Conservation (phyloP, 345 rosid genomes). For the Bretschneidera sinensis region DNA sequence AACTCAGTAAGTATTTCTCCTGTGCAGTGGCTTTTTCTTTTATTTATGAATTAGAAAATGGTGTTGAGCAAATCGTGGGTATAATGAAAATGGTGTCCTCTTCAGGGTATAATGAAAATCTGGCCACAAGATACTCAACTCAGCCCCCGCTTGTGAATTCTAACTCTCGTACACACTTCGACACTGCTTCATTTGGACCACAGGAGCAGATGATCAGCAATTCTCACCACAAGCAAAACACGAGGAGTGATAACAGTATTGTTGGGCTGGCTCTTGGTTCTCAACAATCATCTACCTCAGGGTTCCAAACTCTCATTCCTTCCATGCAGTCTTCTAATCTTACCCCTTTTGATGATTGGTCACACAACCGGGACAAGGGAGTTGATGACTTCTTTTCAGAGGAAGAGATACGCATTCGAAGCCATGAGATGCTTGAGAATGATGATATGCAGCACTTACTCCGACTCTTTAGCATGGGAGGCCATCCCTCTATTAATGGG, state of each 20-base stretch:
- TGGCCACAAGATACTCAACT: constrained; percentile 40
- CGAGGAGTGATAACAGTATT: constrained; percentile 33
- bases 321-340: constrained; percentile 39
- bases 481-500: constrained; percentile 40
- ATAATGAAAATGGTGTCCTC: constrained; percentile 38
- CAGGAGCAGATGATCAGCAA: constrained; percentile 42
- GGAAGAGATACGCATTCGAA: constrained; percentile 84
- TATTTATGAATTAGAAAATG: too few relatives aligned
- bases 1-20: too few relatives aligned
- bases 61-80: constrained; percentile 24
- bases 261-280: constrained; percentile 76
- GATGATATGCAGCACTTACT: constrained; percentile 96
- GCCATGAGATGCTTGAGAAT: constrained; percentile 94
- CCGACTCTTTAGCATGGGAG: constrained; percentile 81
- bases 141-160: constrained; percentile 52
- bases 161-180: constrained; percentile 45
- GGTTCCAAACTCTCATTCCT: constrained; percentile 41
- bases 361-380: constrained; percentile 58
- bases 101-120: constrained; percentile 54
- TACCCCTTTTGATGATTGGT: constrained; percentile 85
- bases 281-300: constrained; percentile 50
- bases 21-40: too few relatives aligned
- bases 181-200: constrained; percentile 31
- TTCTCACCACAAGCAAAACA: constrained; percentile 43
- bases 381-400: constrained; percentile 70